Percentiles rank a stretch among this genome's conserved stretches.
Conservation (phyloP, 129 eudicot species). For the Oenanthe sinensis region DNA sequence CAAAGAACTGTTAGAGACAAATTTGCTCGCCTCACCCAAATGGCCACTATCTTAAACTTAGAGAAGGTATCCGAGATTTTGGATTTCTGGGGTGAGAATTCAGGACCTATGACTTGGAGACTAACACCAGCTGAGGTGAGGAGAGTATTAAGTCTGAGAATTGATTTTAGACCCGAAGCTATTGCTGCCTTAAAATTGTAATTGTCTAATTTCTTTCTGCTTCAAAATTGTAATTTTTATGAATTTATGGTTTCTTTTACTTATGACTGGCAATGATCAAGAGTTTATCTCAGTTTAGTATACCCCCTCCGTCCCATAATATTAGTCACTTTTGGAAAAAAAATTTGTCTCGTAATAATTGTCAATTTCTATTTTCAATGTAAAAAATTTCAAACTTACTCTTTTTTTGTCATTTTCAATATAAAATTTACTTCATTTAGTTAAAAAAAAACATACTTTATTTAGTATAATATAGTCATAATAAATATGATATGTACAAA, state of each 20-base stretch:
- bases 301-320: too few species aligned
- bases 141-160: slow-evolving; percentile 73
- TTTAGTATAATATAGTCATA: too few species aligned
- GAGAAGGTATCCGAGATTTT: slow-evolving; percentile 91
- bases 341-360: too few species aligned
- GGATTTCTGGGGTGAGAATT: slow-evolving; percentile 96
- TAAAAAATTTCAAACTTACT: too few species aligned
- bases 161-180: slow-evolving; percentile 90
- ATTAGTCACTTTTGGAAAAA: too few species aligned
- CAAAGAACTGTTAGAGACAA: slow-evolving; percentile 92
- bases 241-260: neutral
- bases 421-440: too few species aligned
- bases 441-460: too few species aligned
- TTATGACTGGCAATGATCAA: neutral
- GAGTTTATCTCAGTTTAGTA: neutral
- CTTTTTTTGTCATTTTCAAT: too few species aligned
- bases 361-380: too few species aligned
- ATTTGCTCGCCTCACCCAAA: slow-evolving; percentile 88
- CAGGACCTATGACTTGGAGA: slow-evolving; percentile 98
- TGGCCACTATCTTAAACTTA: slow-evolving; percentile 85
- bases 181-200: slow-evolving; percentile 84
- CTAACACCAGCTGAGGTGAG: slow-evolving; percentile 95
- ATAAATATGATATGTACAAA: too few species aligned
- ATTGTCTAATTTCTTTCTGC: neutral
- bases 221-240: neutral